These are phyloP conservation scores for Neonectria hederae DNA, from an alignment of 2,329 filamentous ascomycete species.

Conservation along the genomic window DNA sequence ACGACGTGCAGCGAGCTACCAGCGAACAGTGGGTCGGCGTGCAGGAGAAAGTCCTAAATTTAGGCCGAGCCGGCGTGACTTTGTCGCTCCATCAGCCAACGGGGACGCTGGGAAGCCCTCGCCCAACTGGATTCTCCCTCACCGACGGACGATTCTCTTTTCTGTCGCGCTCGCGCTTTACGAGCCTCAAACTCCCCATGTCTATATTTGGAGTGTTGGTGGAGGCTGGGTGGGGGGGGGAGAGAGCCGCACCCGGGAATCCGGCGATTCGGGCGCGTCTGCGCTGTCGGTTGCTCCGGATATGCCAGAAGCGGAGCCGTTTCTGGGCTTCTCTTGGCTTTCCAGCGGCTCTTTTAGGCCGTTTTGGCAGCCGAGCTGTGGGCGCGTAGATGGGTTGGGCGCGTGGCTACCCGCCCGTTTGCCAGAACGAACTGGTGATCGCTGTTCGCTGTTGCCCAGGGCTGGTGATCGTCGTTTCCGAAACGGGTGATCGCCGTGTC, in stretches of 20 bases:
- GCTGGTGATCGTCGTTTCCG: no score
- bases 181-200: not conserved
- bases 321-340: not conserved
- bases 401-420: not conserved
- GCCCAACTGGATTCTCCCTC: not conserved
- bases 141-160: not conserved
- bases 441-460: no score
- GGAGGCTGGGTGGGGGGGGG: no score
- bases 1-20: constrained; percentile 1
- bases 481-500: no score
- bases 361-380: not conserved
- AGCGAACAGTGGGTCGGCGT: not conserved
- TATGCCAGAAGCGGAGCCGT: not conserved
- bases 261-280: not conserved
- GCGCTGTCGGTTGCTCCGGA: not conserved
- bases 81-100: not conserved
- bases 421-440: no score
- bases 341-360: not conserved
- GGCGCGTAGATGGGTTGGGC: no score
- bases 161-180: not conserved
- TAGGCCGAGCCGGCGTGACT: not conserved
- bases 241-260: not conserved
- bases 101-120: not conserved
- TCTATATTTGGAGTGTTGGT: not conserved
- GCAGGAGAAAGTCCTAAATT: not conserved